phyloP scores from a whole-genome alignment of 2,329 filamentous ascomycete species.

The Neonectria faginata region DNA sequence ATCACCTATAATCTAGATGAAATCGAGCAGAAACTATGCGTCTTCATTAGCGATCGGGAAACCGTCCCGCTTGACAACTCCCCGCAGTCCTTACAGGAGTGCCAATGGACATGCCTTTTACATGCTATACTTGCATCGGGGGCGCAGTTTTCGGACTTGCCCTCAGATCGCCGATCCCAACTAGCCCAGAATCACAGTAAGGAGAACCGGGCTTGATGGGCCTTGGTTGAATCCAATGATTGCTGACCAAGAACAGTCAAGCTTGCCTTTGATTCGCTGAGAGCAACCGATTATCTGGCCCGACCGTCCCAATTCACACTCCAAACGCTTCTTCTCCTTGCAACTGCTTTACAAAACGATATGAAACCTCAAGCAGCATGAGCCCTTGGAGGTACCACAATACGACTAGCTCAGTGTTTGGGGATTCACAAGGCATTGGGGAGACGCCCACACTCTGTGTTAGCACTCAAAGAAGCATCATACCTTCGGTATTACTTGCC shows the following conservation, averaged over 20 bases:
- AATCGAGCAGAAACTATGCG: constrained; percentile 32
- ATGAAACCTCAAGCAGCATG: constrained; percentile 38
- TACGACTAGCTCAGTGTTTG: constrained; percentile 31
- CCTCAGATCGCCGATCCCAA: neutral
- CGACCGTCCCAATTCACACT: constrained; percentile 31
- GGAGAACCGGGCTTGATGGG: neutral
- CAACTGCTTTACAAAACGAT: constrained; percentile 34
- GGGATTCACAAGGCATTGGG: constrained; percentile 29
- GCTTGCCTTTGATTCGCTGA: constrained; percentile 21
- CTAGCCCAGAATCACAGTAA: constrained; percentile 26
- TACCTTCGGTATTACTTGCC: constrained; percentile 18
- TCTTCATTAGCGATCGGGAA: constrained; percentile 16
- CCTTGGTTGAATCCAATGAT: accelerated
- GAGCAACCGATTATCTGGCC: constrained; percentile 27
- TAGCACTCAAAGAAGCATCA: constrained; percentile 20
- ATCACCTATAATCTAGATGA: constrained; percentile 24
- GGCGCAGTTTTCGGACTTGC: constrained; percentile 36
- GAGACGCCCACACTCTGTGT: neutral
- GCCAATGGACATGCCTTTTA: constrained; percentile 28
- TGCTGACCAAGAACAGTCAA: constrained; percentile 18
- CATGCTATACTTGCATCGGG: constrained; percentile 38
- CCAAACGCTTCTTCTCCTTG: constrained; percentile 36
- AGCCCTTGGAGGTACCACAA: constrained; percentile 34
- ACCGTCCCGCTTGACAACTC: neutral
- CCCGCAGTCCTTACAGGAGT: neutral